phyloP scores from a whole-genome alignment of 495 filamentous ascomycete species.

The Penicillium waksmanii region DNA sequence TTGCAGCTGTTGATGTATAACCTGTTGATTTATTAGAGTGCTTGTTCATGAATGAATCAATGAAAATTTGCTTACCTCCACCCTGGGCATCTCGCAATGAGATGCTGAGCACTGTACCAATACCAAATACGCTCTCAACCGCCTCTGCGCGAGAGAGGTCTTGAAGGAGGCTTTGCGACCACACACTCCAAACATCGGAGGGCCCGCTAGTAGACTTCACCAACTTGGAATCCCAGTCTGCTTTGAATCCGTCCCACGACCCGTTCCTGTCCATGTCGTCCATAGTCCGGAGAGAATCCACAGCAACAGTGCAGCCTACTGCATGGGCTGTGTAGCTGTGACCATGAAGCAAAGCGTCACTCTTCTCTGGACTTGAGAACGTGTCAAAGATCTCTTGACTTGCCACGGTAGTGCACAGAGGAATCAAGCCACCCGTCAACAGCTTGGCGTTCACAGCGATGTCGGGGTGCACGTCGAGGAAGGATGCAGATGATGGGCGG shows the following conservation, averaged over 20 bases:
- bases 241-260: slow-evolving; percentile 52
- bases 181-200: slow-evolving; percentile 65
- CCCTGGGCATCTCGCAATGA: slow-evolving; percentile 53
- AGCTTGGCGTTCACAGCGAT: slow-evolving; percentile 79
- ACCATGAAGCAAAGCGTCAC: slow-evolving; percentile 74
- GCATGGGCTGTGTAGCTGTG: slow-evolving; percentile 84
- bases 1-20: slow-evolving; percentile 69
- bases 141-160: slow-evolving; percentile 54
- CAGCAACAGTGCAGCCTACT: slow-evolving; percentile 72
- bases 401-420: slow-evolving; percentile 70
- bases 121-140: slow-evolving; percentile 67
- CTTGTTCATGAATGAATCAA: background rate
- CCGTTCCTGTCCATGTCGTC: slow-evolving; percentile 54
- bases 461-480: slow-evolving; percentile 67
- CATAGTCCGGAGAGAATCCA: slow-evolving; percentile 60
- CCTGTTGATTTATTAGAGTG: slow-evolving; percentile 39
- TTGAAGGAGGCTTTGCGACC: slow-evolving; percentile 59
- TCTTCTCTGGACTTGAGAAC: slow-evolving; percentile 68
- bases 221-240: slow-evolving; percentile 39
- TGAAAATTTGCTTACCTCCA: slow-evolving; percentile 41
- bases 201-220: slow-evolving; percentile 10
- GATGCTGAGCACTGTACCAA: slow-evolving; percentile 73
- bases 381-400: slow-evolving; percentile 72
- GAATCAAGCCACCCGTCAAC: slow-evolving; percentile 76
- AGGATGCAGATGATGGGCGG: slow-evolving; percentile 63